Conservation (phyloP, 2,329 filamentous ascomycete genomes). For the Cladosporium sp. region DNA sequence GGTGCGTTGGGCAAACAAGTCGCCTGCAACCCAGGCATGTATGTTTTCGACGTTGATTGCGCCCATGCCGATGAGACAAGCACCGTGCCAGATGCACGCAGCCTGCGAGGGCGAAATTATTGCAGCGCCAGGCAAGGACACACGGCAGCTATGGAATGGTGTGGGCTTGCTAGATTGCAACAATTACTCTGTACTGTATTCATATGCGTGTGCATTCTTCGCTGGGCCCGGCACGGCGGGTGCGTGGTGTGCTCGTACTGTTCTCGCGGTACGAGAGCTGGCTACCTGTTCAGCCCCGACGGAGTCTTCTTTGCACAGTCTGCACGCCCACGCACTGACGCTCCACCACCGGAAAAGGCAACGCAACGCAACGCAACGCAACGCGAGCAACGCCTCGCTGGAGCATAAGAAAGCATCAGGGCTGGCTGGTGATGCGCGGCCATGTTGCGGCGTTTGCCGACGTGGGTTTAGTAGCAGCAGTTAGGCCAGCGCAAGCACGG, state of each 20-base stretch:
- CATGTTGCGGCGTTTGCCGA: background rate
- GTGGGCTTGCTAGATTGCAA: background rate
- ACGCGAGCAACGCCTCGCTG: conserved; percentile 5
- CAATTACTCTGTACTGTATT: background rate
- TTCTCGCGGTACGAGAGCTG: conserved; percentile 2
- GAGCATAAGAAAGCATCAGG: background rate
- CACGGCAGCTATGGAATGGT: conserved; percentile 8
- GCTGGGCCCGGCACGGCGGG: conserved; percentile 6
- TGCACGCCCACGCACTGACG: conserved; percentile 7
- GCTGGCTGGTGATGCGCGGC: conserved; percentile 10
- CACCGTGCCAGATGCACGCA: conserved; percentile 9
- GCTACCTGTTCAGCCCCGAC: background rate
- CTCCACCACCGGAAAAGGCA: background rate
- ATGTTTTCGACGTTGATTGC: conserved; percentile 9
- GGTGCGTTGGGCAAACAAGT: conserved; percentile 8
- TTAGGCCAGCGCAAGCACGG: background rate
- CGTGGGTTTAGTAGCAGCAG: background rate
- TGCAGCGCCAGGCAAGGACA: background rate
- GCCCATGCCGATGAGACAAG: conserved; percentile 13
- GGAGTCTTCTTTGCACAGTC: conserved; percentile 6
- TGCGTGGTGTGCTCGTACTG: conserved; percentile 2
- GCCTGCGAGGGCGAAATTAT: background rate
- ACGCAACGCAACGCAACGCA: conserved; percentile 1
- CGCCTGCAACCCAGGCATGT: background rate
- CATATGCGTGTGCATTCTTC: conserved; percentile 11